phyloP scores from a whole-genome alignment of 2,329 filamentous ascomycete species.

The Pseudogymnoascus sp. region DNA sequence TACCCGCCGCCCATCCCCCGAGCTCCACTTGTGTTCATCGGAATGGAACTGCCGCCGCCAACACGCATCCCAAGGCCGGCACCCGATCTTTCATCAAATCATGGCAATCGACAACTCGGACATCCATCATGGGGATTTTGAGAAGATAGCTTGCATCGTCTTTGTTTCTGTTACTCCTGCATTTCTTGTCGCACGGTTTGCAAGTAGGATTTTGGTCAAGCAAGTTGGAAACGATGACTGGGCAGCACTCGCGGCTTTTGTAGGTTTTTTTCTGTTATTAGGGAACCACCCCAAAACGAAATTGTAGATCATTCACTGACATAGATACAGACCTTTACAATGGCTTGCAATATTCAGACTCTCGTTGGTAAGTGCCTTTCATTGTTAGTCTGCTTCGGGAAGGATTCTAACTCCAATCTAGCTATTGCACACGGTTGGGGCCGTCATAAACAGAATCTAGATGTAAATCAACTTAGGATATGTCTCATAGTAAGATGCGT shows the following conservation, averaged over 20 bases:
- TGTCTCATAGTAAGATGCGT: conserved; percentile 11
- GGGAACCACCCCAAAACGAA: background rate
- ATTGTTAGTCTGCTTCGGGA: too few relatives aligned
- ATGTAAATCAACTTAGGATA: conserved; percentile 4
- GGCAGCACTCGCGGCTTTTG: conserved; percentile 12
- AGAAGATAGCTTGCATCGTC: conserved; percentile 12
- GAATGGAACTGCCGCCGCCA: background rate
- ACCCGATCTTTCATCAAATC: background rate
- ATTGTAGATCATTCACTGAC: background rate
- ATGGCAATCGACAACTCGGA: conserved; percentile 13
- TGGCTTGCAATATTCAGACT: conserved; percentile 12
- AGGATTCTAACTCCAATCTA: background rate
- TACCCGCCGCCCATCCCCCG: too few relatives aligned
- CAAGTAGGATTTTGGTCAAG: conserved; percentile 13
- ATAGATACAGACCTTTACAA: conserved; percentile 10
- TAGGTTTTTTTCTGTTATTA: conserved; percentile 1
- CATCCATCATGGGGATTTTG: conserved; percentile 14
- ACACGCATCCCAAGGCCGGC: background rate
- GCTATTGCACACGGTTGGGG: conserved; percentile 13
- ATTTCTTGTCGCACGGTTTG: conserved; percentile 12
- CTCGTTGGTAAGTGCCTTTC: conserved; percentile 12
- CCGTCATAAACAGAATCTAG: conserved; percentile 12
- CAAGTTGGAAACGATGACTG: conserved; percentile 15
- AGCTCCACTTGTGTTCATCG: background rate
- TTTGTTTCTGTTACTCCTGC: conserved; percentile 10